Base-by-base conservation (phyloP, 306 rosid species). In the Vicia sativa region DNA sequence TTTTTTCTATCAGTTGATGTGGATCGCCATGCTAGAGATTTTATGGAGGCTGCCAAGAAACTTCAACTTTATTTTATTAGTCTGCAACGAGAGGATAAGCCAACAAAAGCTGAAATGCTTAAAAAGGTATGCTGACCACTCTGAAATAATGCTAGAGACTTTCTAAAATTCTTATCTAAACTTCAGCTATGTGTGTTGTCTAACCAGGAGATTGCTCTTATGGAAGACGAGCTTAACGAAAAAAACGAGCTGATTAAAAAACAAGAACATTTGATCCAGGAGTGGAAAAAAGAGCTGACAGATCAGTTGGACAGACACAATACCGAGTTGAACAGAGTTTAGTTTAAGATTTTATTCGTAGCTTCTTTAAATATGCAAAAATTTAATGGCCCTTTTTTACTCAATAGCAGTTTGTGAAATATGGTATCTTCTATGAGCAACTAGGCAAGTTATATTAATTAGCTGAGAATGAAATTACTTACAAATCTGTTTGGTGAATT, bases 1-100 rank as follows among this genome's bases (percentile, higher is more conserved):
- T n/a, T 6, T 26, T 46, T 66, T 57, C 49, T 74, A 11, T 64
- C 86, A 86, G 96, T 90, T 74, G 98, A 93, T 49, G 98, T 93
- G 77, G 97, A 90, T 75, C 88, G 88, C 77, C 80, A 93, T 83
- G 97, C 98, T 21, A 83, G 96, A 84, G 98, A 90, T 71, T 93
- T 93, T 59, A 86, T 93, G 98, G 98, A 90, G 78, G 98, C 95
- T 70, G 96, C 96, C 63, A 90, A 93, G 78, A 93, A 90, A 84
- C 93, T 93, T 80, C 97, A 88, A 68, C 81, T 87, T 44, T 72
- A 85, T 73, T 88, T 93, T 39, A 85, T 90, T 12, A 78, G 89
- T 70, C 77, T 93, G 71, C 97, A 90, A 74, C 91, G 89, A 5
- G 96, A 93, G 71, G 91, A 88, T 65, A 88, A 64, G 63, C 96